Percentiles rank a stretch among this genome's conserved stretches.
These are phyloP conservation scores for Pisolithus thermaeus DNA, from an alignment of 1,284 basidiomycete species.

Conservation along the genomic window DNA sequence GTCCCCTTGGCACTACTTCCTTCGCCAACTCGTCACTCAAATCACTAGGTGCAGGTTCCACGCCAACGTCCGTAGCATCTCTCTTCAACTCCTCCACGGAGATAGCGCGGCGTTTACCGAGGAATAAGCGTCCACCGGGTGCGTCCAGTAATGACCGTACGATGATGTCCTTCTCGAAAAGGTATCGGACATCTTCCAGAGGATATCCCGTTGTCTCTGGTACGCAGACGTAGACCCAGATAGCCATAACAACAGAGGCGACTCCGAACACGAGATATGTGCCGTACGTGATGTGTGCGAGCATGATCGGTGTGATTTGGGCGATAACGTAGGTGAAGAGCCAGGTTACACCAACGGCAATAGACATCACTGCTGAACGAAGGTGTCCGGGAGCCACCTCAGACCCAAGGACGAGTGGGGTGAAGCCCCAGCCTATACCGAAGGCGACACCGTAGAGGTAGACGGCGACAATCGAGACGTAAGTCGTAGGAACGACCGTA, in stretches of 20 bases:
- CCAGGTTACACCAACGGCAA: constrained; percentile 39
- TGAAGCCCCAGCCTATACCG: constrained; percentile 39
- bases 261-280: constrained; percentile 47
- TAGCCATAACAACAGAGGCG: constrained; percentile 37
- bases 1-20: not conserved
- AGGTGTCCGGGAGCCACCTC: constrained; percentile 45
- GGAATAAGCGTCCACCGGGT: constrained; percentile 36
- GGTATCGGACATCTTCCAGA: constrained; percentile 40
- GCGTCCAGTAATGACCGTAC: constrained; percentile 39
- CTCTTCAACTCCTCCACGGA: constrained; percentile 24
- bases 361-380: constrained; percentile 35
- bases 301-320: constrained; percentile 46
- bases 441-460: constrained; percentile 45
- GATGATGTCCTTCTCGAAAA: constrained; percentile 40
- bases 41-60: not conserved
- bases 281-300: constrained; percentile 40
- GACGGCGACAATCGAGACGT: constrained; percentile 42
- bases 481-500: constrained; percentile 34
- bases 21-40: not conserved
- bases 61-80: not conserved
- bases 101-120: constrained; percentile 27
- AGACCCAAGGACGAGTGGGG: constrained; percentile 37
- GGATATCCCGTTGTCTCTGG: constrained; percentile 44
- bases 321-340: constrained; percentile 44
- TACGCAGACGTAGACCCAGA: constrained; percentile 38